Evolutionary conservation across 768 basidiomycete genomes (phyloP).

Genomic region (Wakefieldia striispora): DNA sequence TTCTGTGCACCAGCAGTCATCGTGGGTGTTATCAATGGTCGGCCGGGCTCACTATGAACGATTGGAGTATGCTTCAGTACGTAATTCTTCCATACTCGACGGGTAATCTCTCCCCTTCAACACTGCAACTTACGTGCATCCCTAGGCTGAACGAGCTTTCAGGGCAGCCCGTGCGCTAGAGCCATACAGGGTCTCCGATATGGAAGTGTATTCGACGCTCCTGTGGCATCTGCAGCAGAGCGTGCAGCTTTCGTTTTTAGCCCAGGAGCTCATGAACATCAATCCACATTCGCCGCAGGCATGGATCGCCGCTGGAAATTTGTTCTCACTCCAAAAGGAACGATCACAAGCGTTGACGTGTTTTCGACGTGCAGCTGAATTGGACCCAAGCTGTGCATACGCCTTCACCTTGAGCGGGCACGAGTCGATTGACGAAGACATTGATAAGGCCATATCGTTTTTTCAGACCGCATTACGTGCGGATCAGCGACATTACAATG

Average conservation of each 20-base stretch:
- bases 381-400: constrained; percentile 91
- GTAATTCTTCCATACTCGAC: constrained; percentile 32
- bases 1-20: constrained; percentile 64
- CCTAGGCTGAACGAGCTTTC: constrained; percentile 88
- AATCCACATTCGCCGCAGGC: constrained; percentile 80
- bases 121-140: constrained; percentile 18
- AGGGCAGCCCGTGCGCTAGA: constrained; percentile 75
- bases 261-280: constrained; percentile 87
- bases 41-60: constrained; percentile 89
- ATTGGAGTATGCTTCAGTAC: constrained; percentile 83
- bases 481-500: constrained; percentile 94
- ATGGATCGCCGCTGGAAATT: constrained; percentile 96
- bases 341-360: constrained; percentile 90
- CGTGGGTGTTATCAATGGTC: constrained; percentile 77
- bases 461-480: constrained; percentile 91
- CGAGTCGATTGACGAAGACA: constrained; percentile 94
- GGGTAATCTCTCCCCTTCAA: constrained; percentile 15
- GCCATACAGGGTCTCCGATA: constrained; percentile 87
- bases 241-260: constrained; percentile 85
- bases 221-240: constrained; percentile 91
- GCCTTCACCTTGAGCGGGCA: constrained; percentile 96
- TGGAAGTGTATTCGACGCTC: constrained; percentile 95
- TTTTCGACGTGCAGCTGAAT: constrained; percentile 86
- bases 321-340: constrained; percentile 94
- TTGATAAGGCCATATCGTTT: constrained; percentile 87